A percentile compares a stretch with the other conserved stretches of the same genome.
Evolutionary conservation across 352 stramenopile genomes (phyloP).

Genomic region (Phytophthora tentaculata): DNA sequence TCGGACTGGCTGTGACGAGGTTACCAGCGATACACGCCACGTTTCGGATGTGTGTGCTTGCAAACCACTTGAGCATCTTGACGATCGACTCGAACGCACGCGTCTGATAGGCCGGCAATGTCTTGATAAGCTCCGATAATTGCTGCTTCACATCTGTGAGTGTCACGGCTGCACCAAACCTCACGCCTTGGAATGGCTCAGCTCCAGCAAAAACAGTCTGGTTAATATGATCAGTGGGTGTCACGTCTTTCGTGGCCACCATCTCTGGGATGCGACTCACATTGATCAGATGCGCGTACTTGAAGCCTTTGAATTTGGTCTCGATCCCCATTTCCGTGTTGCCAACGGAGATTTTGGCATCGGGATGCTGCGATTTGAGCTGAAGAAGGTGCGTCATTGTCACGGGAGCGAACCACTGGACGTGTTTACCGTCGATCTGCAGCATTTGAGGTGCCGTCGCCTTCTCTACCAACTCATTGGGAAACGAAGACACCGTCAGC

Average conservation of each 20-base stretch:
- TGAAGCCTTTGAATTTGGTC: conserved; percentile 93
- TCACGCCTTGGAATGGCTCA: conserved; percentile 64
- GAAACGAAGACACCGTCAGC: conserved; percentile 44
- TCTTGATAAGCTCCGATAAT: conserved; percentile 46
- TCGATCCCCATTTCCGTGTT: conserved; percentile 98
- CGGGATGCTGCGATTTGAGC: conserved; percentile 83
- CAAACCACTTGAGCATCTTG: conserved; percentile 97
- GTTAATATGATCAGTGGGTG: conserved; percentile 54
- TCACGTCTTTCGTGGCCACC: conserved; percentile 49
- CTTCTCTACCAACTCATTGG: conserved; percentile 68
- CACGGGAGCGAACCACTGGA: conserved; percentile 94
- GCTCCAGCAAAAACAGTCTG: conserved; percentile 47
- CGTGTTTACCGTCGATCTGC: conserved; percentile 66
- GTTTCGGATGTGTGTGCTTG: conserved; percentile 97
- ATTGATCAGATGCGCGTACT: conserved; percentile 75
- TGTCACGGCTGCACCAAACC: conserved; percentile 83
- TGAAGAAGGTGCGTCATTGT: conserved; percentile 90
- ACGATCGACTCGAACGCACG: conserved; percentile 64
- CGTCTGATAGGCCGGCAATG: conserved; percentile 49
- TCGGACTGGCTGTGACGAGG: conserved; percentile 96
- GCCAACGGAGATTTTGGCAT: conserved; percentile 94
- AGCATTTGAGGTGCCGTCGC: conserved; percentile 57
- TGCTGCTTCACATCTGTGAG: conserved; percentile 77
- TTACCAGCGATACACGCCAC: conserved; percentile 96
- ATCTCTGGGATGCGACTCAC: conserved; percentile 77